A percentile compares a stretch with the other conserved stretches of the same genome.
Conservation (phyloP, 1,284 basidiomycete species). For the Exobasidium rhododendri region DNA sequence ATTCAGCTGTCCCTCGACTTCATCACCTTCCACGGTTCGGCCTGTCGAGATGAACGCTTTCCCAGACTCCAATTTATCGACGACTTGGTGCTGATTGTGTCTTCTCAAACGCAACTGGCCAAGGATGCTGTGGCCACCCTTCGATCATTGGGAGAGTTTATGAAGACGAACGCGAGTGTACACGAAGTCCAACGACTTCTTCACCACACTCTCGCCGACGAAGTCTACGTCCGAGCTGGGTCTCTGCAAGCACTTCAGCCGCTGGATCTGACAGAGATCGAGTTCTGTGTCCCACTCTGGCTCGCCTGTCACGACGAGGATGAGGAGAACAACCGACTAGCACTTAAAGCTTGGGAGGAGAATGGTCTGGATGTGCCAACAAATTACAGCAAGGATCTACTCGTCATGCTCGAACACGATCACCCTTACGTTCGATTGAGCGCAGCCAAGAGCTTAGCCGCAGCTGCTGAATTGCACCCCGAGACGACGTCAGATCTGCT, state of each 20-base stretch:
- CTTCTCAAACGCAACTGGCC: conserved; percentile 73
- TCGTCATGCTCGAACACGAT: conserved; percentile 73
- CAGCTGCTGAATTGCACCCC: conserved; percentile 73
- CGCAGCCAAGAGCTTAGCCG: conserved; percentile 72
- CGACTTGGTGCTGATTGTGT: conserved; percentile 72
- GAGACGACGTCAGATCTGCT: conserved; percentile 63
- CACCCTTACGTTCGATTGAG: conserved; percentile 76
- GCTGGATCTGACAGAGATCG: conserved; percentile 88
- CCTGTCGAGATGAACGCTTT: conserved; percentile 64
- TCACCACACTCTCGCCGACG: conserved; percentile 74
- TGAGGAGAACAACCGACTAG: conserved; percentile 82
- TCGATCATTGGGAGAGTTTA: conserved; percentile 77
- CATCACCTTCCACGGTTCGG: conserved; percentile 77
- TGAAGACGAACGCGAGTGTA: conserved; percentile 65
- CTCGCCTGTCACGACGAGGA: conserved; percentile 87
- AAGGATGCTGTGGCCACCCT: conserved; percentile 83
- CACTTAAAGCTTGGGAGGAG: conserved; percentile 86
- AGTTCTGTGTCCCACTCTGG: conserved; percentile 87
- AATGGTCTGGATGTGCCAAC: conserved; percentile 88
- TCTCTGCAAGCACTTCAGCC: conserved; percentile 89
- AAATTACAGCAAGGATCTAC: conserved; percentile 65
- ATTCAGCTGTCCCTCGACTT: conserved; percentile 78
- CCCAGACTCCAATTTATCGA: conserved; percentile 61
- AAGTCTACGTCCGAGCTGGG: conserved; percentile 82
- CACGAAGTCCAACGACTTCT: conserved; percentile 69